These are phyloP conservation scores for Spergularia azorica DNA, from an alignment of 179 eudicot genomes.

Conservation along the genomic window DNA sequence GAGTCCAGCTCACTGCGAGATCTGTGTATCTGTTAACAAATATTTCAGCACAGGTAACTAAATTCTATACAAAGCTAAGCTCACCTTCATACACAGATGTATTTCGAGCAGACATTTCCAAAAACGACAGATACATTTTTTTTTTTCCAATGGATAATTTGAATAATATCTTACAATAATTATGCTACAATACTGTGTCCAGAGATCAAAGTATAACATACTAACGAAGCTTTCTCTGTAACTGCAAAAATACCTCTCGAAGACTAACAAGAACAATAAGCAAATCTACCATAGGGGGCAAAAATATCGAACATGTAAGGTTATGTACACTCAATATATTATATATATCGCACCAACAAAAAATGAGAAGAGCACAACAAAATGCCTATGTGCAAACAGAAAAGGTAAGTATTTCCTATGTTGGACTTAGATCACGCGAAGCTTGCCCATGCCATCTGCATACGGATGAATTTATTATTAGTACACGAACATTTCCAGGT, in stretches of 20 bases:
- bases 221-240: conserved; percentile 6
- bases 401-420: conserved; percentile 26
- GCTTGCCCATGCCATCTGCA: conserved; percentile 93
- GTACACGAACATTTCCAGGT: neutral
- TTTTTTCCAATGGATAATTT: too few species aligned
- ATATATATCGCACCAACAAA: conserved; percentile 19
- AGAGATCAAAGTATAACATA: neutral
- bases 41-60: too few species aligned
- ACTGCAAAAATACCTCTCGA: neutral
- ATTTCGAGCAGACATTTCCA: too few species aligned
- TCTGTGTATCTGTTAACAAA: too few species aligned
- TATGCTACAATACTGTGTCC: conserved; percentile 1
- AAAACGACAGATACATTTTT: too few species aligned
- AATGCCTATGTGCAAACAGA: conserved; percentile 31
- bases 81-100: too few species aligned
- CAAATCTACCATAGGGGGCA: neutral
- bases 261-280: neutral
- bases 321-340: conserved; percentile 38
- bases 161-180: conserved; percentile 1
- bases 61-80: too few species aligned
- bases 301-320: neutral
- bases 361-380: conserved; percentile 12
- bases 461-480: neutral
- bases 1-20: neutral
- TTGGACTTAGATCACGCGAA: conserved; percentile 55